Conservation (phyloP, 179 eudicot genomes). For the Carnegiea gigantea region DNA sequence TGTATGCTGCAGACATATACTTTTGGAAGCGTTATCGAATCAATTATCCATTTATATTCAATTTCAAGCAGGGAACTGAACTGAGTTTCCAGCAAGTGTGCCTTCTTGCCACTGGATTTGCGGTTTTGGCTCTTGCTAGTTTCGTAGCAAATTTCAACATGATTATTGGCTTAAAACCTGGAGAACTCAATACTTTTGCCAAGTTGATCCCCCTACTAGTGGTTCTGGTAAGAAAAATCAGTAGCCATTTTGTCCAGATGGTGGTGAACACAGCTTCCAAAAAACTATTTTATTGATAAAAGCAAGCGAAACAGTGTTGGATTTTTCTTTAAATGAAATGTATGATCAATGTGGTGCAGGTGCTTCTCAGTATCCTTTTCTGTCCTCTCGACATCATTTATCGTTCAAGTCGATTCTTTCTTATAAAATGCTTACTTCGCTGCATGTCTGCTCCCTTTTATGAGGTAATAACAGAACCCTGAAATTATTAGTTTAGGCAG, state of each 20-base stretch:
- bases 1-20: slow-evolving; percentile 70
- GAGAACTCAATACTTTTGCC: slow-evolving; percentile 29
- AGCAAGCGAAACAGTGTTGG: not conserved
- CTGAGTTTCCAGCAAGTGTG: slow-evolving; percentile 54
- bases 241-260: not conserved
- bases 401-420: slow-evolving; percentile 61
- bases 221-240: slow-evolving; percentile 37
- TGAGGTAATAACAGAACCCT: slow-evolving; percentile 37
- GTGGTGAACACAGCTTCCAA: not conserved
- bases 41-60: slow-evolving; percentile 55
- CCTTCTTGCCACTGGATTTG: slow-evolving; percentile 48
- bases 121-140: slow-evolving; percentile 52
- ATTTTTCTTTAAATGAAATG: slow-evolving; percentile 10
- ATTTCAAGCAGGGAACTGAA: slow-evolving; percentile 61
- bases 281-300: not conserved
- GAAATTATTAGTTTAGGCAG: not conserved
- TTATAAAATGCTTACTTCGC: slow-evolving; percentile 39
- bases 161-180: slow-evolving; percentile 40
- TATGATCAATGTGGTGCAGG: slow-evolving; percentile 37
- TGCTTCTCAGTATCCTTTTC: slow-evolving; percentile 36
- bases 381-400: slow-evolving; percentile 68
- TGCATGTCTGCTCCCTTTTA: slow-evolving; percentile 65
- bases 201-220: slow-evolving; percentile 64
- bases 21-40: slow-evolving; percentile 54
- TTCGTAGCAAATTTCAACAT: slow-evolving; percentile 57